Percentiles rank a stretch among this genome's conserved stretches.
Conservation (phyloP, 2,329 filamentous ascomycete genomes). For the Cladosporium sp. region DNA sequence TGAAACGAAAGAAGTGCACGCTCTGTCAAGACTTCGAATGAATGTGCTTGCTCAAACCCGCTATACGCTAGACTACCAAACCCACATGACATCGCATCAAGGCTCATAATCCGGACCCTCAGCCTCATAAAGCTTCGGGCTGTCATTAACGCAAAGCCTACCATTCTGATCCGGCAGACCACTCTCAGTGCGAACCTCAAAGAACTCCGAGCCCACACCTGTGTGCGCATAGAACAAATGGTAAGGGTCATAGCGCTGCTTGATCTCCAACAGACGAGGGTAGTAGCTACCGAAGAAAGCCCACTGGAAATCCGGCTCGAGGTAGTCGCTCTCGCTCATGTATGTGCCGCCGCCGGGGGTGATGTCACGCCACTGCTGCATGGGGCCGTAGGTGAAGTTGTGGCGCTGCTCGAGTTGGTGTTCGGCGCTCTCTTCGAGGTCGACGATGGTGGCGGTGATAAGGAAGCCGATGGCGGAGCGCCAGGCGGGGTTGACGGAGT, state of each 20-base stretch:
- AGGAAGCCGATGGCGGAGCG: slow-evolving; percentile 10
- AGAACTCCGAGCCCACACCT: slow-evolving; percentile 14
- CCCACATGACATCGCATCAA: no score
- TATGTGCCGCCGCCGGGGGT: slow-evolving; percentile 41
- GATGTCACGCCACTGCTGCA: slow-evolving; percentile 31
- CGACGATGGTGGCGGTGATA: slow-evolving; percentile 4
- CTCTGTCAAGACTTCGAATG: no score
- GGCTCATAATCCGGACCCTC: not conserved
- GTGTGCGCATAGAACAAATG: slow-evolving; percentile 21
- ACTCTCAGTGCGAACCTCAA: slow-evolving; percentile 1
- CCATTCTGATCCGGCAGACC: slow-evolving; percentile 6
- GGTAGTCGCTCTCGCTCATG: slow-evolving; percentile 42
- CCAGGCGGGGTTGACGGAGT: slow-evolving; percentile 16
- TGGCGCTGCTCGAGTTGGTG: not conserved
- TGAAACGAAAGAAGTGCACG: no score
- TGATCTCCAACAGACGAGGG: slow-evolving; percentile 26
- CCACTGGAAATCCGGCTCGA: slow-evolving; percentile 29
- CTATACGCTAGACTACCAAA: no score
- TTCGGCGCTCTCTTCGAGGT: not conserved
- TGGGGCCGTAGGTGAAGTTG: slow-evolving; percentile 7
- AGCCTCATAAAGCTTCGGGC: not conserved
- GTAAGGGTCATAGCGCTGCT: slow-evolving; percentile 29
- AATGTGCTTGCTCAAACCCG: no score
- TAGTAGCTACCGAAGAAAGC: slow-evolving; percentile 29
- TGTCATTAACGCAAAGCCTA: slow-evolving; percentile 2